Percentiles rank a stretch among this genome's conserved stretches.
Evolutionary conservation across 495 filamentous ascomycete genomes (phyloP).

Genomic region (Penicillium coffeae): DNA sequence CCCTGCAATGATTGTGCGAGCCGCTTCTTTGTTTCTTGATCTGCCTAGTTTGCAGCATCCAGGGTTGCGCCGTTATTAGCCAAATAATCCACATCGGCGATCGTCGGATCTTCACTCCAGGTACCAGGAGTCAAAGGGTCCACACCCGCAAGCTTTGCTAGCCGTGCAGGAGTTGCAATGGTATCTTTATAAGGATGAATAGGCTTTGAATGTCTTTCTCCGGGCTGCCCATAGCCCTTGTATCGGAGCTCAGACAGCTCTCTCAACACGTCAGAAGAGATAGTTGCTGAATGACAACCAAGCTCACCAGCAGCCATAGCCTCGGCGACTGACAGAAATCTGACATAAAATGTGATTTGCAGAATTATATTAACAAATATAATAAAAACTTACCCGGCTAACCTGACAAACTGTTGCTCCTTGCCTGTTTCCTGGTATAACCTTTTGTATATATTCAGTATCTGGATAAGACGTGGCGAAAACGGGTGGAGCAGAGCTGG

Average conservation of each 20-base stretch:
- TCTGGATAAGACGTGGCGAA: neutral
- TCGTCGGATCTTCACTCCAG: neutral
- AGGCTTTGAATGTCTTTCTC: neutral
- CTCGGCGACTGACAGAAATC: neutral
- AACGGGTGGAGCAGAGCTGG: neutral
- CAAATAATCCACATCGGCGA: neutral
- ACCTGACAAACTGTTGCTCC: neutral
- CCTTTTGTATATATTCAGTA: neutral
- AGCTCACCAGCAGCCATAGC: neutral
- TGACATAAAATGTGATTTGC: neutral
- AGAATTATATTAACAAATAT: no score
- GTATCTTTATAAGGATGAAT: neutral
- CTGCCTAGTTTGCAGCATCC: neutral
- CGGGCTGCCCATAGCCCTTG: neutral
- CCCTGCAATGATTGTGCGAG: neutral
- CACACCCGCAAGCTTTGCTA: neutral
- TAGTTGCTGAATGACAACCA: constrained; percentile 1
- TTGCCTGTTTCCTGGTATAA: neutral
- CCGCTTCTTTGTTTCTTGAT: neutral
- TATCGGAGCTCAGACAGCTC: neutral
- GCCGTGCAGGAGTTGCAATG: neutral
- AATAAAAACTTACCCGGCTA: neutral
- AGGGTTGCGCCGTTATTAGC: neutral
- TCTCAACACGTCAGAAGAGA: neutral
- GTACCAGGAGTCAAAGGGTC: neutral